Conservation (phyloP, 495 filamentous ascomycete species). For the Annulohypoxylon maeteangense region DNA sequence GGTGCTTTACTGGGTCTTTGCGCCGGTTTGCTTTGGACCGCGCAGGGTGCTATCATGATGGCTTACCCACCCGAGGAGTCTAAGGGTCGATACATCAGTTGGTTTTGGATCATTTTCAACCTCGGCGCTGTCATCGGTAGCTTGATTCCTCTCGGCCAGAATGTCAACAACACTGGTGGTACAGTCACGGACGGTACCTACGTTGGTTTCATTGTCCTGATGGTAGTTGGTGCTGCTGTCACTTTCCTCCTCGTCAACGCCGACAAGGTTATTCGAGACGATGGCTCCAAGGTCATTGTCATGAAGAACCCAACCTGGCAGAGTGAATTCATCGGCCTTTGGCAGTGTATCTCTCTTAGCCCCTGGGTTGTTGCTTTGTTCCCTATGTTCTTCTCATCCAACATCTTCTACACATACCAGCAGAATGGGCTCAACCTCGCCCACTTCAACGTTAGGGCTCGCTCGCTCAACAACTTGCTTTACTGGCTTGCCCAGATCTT, state of each 20-base stretch:
- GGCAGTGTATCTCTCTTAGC: slow-evolving; percentile 74
- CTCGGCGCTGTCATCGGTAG: slow-evolving; percentile 89
- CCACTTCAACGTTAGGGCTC: slow-evolving; percentile 83
- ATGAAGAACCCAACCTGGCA: slow-evolving; percentile 89
- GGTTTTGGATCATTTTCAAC: slow-evolving; percentile 98
- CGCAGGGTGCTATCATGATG: slow-evolving; percentile 96
- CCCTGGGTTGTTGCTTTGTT: slow-evolving; percentile 87
- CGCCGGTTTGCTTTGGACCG: slow-evolving; percentile 89
- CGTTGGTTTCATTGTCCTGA: slow-evolving; percentile 88
- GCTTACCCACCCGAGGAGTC: slow-evolving; percentile 82
- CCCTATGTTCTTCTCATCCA: slow-evolving; percentile 86
- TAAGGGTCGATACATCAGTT: slow-evolving; percentile 89
- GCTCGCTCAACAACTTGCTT: slow-evolving; percentile 82
- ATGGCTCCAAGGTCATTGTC: slow-evolving; percentile 81
- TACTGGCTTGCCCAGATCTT: slow-evolving; percentile 93
- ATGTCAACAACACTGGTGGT: slow-evolving; percentile 70
- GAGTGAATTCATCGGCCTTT: slow-evolving; percentile 81
- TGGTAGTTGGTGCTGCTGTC: slow-evolving; percentile 75
- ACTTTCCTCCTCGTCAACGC: slow-evolving; percentile 80
- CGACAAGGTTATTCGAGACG: slow-evolving; percentile 77
- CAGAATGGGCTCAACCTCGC: slow-evolving; percentile 71
- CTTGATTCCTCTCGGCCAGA: slow-evolving; percentile 83
- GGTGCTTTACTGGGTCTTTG: slow-evolving; percentile 80
- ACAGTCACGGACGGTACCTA: slow-evolving; percentile 87
- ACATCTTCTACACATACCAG: slow-evolving; percentile 83